Evolutionary conservation across 108 stramenopile species (phyloP).

Genomic region (Chaetoceros muelleri): DNA sequence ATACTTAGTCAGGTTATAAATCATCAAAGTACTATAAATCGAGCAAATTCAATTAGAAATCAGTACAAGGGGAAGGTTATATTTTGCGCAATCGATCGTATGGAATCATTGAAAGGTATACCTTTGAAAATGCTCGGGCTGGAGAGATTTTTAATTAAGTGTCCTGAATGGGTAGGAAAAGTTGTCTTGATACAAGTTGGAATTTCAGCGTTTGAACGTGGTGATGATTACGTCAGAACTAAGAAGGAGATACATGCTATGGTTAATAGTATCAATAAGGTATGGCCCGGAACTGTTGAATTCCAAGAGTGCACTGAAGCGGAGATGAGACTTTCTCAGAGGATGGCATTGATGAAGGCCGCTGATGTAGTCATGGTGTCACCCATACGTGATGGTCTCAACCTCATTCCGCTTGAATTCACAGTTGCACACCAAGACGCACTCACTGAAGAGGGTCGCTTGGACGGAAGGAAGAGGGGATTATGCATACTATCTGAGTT

Average conservation of each 20-base stretch:
- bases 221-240: conserved; percentile 78
- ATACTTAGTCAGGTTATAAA: conserved; percentile 67
- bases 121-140: conserved; percentile 92
- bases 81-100: conserved; percentile 85
- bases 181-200: conserved; percentile 95
- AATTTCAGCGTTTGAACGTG: conserved; percentile 77
- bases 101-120: conserved; percentile 94
- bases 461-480: conserved; percentile 81
- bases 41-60: conserved; percentile 39
- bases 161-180: conserved; percentile 80
- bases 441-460: conserved; percentile 46
- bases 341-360: conserved; percentile 76
- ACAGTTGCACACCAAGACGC: conserved; percentile 94
- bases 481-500: conserved; percentile 80
- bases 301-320: conserved; percentile 80
- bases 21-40: conserved; percentile 48
- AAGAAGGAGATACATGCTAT: conserved; percentile 66
- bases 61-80: conserved; percentile 75
- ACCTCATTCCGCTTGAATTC: conserved; percentile 92
- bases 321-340: conserved; percentile 66
- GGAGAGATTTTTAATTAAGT: conserved; percentile 83
- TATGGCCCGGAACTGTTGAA: conserved; percentile 79
- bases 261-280: conserved; percentile 72
- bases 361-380: conserved; percentile 85
- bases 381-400: conserved; percentile 95